These are phyloP conservation scores for Plasmodiophora brassicae DNA, from an alignment of 208 protist species.

Conservation along the genomic window DNA sequence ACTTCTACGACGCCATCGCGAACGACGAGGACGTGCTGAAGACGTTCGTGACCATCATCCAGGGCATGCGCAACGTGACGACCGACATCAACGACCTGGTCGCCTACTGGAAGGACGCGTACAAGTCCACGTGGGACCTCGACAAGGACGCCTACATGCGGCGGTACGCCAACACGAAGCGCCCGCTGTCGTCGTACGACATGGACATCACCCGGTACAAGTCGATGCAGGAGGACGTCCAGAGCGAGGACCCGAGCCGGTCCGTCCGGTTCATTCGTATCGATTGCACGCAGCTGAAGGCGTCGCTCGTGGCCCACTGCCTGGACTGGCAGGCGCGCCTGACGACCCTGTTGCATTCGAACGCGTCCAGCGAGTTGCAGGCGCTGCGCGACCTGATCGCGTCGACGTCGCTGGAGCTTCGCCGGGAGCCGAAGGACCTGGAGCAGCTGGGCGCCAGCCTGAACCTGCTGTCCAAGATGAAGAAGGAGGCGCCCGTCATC, in stretches of 20 bases:
- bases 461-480: slow-evolving; percentile 68
- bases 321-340: slow-evolving; percentile 87
- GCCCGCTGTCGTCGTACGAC: slow-evolving; percentile 81
- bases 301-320: slow-evolving; percentile 85
- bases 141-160: slow-evolving; percentile 88
- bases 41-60: slow-evolving; percentile 75
- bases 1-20: slow-evolving; percentile 88
- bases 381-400: slow-evolving; percentile 77
- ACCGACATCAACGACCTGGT: slow-evolving; percentile 60
- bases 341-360: slow-evolving; percentile 82
- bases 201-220: slow-evolving; percentile 89
- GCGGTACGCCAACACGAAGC: slow-evolving; percentile 83
- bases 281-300: slow-evolving; percentile 90
- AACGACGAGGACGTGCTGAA: slow-evolving; percentile 84
- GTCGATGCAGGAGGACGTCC: slow-evolving; percentile 80
- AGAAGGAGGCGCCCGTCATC: slow-evolving; percentile 70
- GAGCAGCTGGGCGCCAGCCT: slow-evolving; percentile 84
- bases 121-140: slow-evolving; percentile 76
- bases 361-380: slow-evolving; percentile 79
- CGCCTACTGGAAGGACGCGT: slow-evolving; percentile 29
- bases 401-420: slow-evolving; percentile 68
- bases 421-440: slow-evolving; percentile 76
- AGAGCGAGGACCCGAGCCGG: slow-evolving; percentile 86
- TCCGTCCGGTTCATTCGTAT: slow-evolving; percentile 87
- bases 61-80: slow-evolving; percentile 66